Base-by-base conservation (phyloP, 345 rosid species). In the Arabis alpina region DNA sequence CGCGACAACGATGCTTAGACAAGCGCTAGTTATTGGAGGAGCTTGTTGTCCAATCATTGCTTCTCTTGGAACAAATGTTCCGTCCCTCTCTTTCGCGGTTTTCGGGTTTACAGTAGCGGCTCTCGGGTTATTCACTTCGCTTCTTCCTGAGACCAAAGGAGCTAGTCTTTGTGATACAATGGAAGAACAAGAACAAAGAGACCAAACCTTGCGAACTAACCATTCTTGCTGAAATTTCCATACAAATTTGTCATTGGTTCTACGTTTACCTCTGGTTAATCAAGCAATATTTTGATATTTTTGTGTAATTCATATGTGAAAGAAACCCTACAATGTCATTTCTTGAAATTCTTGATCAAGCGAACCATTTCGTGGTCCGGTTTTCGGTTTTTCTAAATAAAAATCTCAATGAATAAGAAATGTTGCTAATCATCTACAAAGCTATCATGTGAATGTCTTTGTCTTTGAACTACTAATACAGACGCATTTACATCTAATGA, bases 391-490 rank as follows among this genome's bases (percentile, higher is more conserved):
- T 28, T 13, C 1, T 10, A 45, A 10, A 6, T 16, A 24, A 36
- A 36, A 19, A 8, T 49, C 24, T 23, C 8, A 7, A 23, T 13
- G 42, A 41, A n/a, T 13, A 15, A 19, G 39, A 69, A 41, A 27
- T 27, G 61, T 56, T 32, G 14, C 70, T 76, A 76, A 42, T 76
- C 72, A 57, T 70, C 76, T 58, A 64, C 2, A 56, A 71, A 65
- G 36, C 34, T 71, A 56, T 57, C 61, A 58, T 71, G 75, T 49
- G 76, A 64, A 62, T 69, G 79, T 48, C 81, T 78, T 19, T 88
- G 86, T 68, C 82, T 88, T 68, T 89, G 97, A 77, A 91, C 82
- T 10, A 89, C 83, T 69, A 93, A 85, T 40, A 93, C 77, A 8
- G 91, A 91, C 51, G 88, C 73, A 42, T 61, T 77, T 40, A 82